These are phyloP conservation scores for Salvia hispanica DNA, from an alignment of 257 asterid genomes.

Conservation along the genomic window DNA sequence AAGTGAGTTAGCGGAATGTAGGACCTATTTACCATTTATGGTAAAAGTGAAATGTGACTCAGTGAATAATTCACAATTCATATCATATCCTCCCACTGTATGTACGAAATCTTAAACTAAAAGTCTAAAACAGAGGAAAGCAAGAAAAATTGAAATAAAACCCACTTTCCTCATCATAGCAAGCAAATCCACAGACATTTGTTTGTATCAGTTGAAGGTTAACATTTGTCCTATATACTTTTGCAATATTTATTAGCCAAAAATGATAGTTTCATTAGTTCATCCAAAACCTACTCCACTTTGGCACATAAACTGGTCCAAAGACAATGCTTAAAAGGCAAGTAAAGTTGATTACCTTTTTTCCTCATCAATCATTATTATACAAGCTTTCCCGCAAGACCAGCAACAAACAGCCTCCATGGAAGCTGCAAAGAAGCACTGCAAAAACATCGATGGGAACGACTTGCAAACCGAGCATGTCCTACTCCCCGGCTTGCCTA, in stretches of 20 bases:
- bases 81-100: too few relatives aligned
- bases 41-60: too few relatives aligned
- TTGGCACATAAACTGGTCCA: slow-evolving; percentile 24
- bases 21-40: too few relatives aligned
- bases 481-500: slow-evolving; percentile 66
- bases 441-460: slow-evolving; percentile 26
- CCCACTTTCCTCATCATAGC: too few relatives aligned
- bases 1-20: too few relatives aligned
- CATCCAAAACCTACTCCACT: slow-evolving; percentile 48
- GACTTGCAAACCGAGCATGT: slow-evolving; percentile 12
- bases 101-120: too few relatives aligned
- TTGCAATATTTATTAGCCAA: slow-evolving; percentile 8
- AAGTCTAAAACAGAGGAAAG: too few relatives aligned
- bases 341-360: slow-evolving; percentile 25
- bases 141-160: too few relatives aligned
- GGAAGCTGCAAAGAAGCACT: slow-evolving; percentile 29
- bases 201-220: slow-evolving; percentile 2
- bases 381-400: slow-evolving; percentile 8
- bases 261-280: slow-evolving; percentile 33
- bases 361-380: neutral
- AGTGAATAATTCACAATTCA: too few relatives aligned
- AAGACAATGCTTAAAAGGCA: slow-evolving; percentile 24
- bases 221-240: slow-evolving; percentile 28
- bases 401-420: slow-evolving; percentile 25
- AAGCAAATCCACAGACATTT: too few relatives aligned